Percentiles rank a stretch among this genome's conserved stretches.
phyloP scores from a whole-genome alignment of 805 yeast species.

The Yarrowia yakushimensis region DNA sequence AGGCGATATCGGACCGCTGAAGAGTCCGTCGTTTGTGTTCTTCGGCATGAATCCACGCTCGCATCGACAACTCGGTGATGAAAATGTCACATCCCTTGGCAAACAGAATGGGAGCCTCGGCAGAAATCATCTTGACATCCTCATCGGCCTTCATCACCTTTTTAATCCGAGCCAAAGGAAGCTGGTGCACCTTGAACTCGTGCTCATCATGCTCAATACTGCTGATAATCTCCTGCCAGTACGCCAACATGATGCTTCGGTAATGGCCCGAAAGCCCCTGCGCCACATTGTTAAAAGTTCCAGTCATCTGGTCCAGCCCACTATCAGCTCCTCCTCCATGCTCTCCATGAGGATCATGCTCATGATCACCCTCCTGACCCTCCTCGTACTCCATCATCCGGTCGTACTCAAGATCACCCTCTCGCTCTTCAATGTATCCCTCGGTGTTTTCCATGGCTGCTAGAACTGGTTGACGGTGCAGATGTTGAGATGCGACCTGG shows the following conservation, averaged over 20 bases:
- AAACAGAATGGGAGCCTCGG: conserved; percentile 95
- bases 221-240: conserved; percentile 96
- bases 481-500: neutral
- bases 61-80: conserved; percentile 94
- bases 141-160: conserved; percentile 98
- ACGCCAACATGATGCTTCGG: conserved; percentile 86
- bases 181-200: conserved; percentile 86
- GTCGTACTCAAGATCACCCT: conserved; percentile 19
- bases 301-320: conserved; percentile 38
- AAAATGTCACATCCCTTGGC: conserved; percentile 98
- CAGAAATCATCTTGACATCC: conserved; percentile 95
- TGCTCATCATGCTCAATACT: conserved; percentile 69
- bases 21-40: conserved; percentile 91
- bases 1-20: conserved; percentile 92
- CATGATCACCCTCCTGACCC: conserved; percentile 14
- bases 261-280: conserved; percentile 83
- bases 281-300: conserved; percentile 84
- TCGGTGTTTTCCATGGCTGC: conserved; percentile 18
- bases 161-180: conserved; percentile 93
- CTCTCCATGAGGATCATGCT: conserved; percentile 3
- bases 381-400: conserved; percentile 24
- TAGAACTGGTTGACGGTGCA: neutral
- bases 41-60: conserved; percentile 99
- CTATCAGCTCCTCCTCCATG: neutral
- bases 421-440: conserved; percentile 23